These are phyloP conservation scores for Sordariomycetes sp. DNA, from an alignment of 2,329 filamentous ascomycete species.

Conservation along the genomic window DNA sequence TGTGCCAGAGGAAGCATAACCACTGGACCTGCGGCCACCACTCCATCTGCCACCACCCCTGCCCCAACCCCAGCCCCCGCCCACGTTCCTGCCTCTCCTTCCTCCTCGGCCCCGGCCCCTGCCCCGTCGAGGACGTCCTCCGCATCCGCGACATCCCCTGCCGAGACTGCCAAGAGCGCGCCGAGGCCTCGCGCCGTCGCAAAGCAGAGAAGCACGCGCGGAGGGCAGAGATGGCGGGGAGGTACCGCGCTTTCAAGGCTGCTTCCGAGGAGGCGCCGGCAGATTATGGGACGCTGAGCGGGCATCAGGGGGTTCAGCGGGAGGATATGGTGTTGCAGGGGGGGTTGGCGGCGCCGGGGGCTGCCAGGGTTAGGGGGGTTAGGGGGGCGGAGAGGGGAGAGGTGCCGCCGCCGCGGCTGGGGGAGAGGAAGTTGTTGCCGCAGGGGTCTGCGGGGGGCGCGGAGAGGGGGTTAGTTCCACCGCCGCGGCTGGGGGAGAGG, in stretches of 20 bases:
- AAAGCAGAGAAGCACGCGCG: neutral
- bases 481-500: neutral
- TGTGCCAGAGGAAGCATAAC: slow-evolving; percentile 1
- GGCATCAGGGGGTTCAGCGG: neutral
- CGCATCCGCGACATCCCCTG: neutral
- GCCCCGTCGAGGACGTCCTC: neutral
- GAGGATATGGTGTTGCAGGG: neutral
- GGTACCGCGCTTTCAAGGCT: neutral
- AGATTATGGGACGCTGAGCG: neutral
- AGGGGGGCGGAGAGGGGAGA: neutral
- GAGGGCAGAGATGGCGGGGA: neutral
- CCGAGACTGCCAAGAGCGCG: neutral
- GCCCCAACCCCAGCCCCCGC: neutral
- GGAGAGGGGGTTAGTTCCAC: neutral
- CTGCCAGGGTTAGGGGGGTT: neutral
- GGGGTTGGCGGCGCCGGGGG: neutral
- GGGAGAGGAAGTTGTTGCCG: neutral
- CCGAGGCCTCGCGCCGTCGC: neutral
- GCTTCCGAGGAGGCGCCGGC: neutral
- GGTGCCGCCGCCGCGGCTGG: neutral
- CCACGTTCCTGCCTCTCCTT: neutral
- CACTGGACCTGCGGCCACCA: slow-evolving; percentile 1
- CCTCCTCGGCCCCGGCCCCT: neutral
- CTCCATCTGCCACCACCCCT: neutral
- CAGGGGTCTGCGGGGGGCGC: neutral